Conservation (phyloP, 169 alveolate genomes). For the Perkinsus olseni region DNA sequence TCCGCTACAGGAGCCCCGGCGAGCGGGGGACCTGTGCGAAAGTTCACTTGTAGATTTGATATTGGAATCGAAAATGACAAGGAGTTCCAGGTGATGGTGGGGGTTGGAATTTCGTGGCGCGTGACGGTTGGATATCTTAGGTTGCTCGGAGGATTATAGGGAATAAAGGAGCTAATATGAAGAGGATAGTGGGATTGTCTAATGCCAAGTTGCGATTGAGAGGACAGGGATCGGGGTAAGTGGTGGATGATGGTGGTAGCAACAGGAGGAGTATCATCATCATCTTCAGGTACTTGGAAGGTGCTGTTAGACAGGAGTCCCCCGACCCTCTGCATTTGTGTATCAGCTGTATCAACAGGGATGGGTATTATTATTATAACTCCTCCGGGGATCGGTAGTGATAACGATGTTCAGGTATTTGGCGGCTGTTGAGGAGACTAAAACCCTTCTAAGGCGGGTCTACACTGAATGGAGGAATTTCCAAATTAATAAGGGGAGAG, state of each 20-base stretch:
- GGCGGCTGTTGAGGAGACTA: no score
- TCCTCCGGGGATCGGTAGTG: no score
- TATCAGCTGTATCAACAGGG: constrained; percentile 33
- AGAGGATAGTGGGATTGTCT: constrained; percentile 68
- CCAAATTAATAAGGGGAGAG: no score
- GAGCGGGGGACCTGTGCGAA: not conserved
- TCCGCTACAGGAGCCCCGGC: no score
- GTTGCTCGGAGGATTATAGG: constrained; percentile 75
- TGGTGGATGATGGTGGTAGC: constrained; percentile 65
- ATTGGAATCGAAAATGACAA: constrained; percentile 69
- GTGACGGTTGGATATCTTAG: no score
- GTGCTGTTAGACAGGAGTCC: constrained; percentile 33
- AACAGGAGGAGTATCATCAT: no score
- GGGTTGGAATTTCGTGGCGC: no score
- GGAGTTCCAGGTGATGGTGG: constrained; percentile 53
- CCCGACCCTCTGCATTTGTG: constrained; percentile 71
- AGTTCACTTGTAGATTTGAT: constrained; percentile 72
- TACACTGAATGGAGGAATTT: no score
- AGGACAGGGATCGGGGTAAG: constrained; percentile 89
- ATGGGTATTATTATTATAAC: not conserved
- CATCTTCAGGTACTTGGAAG: no score
- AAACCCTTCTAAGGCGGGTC: no score
- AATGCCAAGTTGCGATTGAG: constrained; percentile 76
- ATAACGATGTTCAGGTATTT: no score
- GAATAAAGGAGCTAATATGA: constrained; percentile 84